Conservation (phyloP, 345 rosid species). For the Pistacia integerrima region DNA sequence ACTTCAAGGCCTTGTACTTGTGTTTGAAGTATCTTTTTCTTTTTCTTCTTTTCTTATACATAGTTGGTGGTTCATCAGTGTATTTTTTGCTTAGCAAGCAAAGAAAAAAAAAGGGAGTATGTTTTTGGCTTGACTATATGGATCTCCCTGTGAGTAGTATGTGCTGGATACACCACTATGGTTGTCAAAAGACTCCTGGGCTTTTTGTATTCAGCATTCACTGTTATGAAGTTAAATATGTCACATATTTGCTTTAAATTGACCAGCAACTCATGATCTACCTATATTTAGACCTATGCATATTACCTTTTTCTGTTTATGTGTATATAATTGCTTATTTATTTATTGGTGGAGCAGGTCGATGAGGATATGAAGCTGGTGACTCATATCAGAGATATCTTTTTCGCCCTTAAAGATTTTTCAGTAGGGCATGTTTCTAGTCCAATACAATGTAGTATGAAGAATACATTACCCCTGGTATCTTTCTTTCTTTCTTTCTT, state of each 20-base stretch:
- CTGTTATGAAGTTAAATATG: neutral
- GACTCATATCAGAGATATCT: conserved; percentile 59
- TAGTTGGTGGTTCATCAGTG: neutral
- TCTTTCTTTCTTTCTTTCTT: conserved; percentile 20
- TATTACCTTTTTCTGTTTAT: neutral
- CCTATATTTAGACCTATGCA: neutral
- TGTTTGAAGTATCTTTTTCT: neutral
- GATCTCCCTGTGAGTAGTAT: neutral
- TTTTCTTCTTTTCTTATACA: neutral
- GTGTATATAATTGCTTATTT: neutral
- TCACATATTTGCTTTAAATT: neutral
- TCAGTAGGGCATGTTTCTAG: conserved; percentile 41
- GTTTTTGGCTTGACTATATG: neutral
- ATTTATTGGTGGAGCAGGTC: conserved; percentile 55
- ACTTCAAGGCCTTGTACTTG: neutral
- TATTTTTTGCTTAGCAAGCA: neutral
- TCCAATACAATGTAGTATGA: conserved; percentile 43
- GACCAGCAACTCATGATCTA: conserved; percentile 4
- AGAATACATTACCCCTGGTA: conserved; percentile 54
- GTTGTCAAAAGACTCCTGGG: neutral
- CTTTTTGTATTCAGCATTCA: neutral
- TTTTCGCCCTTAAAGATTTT: conserved; percentile 60
- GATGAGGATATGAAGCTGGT: conserved; percentile 69
- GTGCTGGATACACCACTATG: neutral
- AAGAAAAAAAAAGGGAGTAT: neutral